Base-by-base conservation (phyloP, 176 grass and related monocot species). In the Eremochloa ophiuroides region DNA sequence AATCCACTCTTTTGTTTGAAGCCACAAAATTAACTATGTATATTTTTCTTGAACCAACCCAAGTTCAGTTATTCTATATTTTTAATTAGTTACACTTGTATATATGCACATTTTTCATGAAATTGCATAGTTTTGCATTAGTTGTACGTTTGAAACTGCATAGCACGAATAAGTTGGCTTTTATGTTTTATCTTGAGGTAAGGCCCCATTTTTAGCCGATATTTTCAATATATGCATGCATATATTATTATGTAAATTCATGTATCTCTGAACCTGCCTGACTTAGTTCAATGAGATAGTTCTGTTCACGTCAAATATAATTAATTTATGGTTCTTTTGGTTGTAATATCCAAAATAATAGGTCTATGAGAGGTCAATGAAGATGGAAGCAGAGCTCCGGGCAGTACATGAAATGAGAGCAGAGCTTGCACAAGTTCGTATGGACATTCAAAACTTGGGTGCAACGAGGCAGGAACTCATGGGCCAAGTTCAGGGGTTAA, bases 301-400 rank as follows among this genome's bases (percentile, higher is more conserved):
- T 63, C 5, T 31, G 4, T 4, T 9, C 4, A 28, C 79, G n/a
- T 8, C 16, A 75, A 55, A 48, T 66, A 64, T 65, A 35, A 35
- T 35, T 35, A 35, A 69, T 13, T 62, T 76, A 25, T 48, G 18
- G 27, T 84, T 35, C 34, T 35, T 35, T 35, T 35, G 34, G 34
- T 35, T 35, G 4, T 65, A 27, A 75, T 37, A 66, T 83, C 53
- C 30, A 30, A 53, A 46, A 30, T 73, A 16, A 41, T 77, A 94
- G 93, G 70, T 69, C 55, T 91, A 85, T 83, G 93, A 89, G 78
- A 91, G 80, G 44, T 82, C 90, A 65, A 72, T 91, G 84, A 94
- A 94, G 75, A 69, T 91, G 84, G 93, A 94, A 66, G 70, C 69
- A 30, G 89, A 94, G 55, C 75, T 89, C 13, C 68, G 47, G 18